These are phyloP conservation scores for Phaeomoniella chlamydospora DNA, from an alignment of 2,329 filamentous ascomycete genomes.

Conservation along the genomic window DNA sequence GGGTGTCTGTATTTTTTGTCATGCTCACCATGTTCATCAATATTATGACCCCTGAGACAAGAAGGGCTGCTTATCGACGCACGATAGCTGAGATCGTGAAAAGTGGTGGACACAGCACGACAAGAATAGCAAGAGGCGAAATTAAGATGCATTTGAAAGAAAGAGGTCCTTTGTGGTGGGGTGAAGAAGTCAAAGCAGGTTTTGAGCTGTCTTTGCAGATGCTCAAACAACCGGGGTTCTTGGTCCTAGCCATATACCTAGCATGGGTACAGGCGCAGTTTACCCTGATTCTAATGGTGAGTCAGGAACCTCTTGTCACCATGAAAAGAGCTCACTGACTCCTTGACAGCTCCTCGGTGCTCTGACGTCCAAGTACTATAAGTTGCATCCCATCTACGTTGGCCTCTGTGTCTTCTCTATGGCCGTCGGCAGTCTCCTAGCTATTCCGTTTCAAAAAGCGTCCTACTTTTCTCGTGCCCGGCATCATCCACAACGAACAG, in stretches of 20 bases:
- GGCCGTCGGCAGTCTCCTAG: constrained; percentile 53
- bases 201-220: constrained; percentile 52
- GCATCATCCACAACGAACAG: constrained; percentile 42
- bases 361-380: constrained; percentile 55
- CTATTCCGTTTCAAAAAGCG: constrained; percentile 61
- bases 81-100: constrained; percentile 48
- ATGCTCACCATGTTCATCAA: constrained; percentile 54
- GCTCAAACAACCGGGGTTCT: constrained; percentile 59
- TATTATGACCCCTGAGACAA: constrained; percentile 56
- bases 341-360: constrained; percentile 46
- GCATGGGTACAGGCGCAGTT: constrained; percentile 69
- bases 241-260: constrained; percentile 56
- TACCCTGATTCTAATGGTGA: constrained; percentile 55
- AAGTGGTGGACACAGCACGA: constrained; percentile 10
- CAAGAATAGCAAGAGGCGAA: constrained; percentile 53
- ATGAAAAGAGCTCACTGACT: constrained; percentile 3
- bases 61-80: constrained; percentile 52
- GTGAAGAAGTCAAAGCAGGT: constrained; percentile 60
- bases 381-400: constrained; percentile 47
- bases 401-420: constrained; percentile 53
- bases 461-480: constrained; percentile 53
- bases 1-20: constrained; percentile 54
- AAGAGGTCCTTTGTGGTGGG: constrained; percentile 62
- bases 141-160: constrained; percentile 62
- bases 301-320: no score